Base-by-base conservation (phyloP, 2,329 filamentous ascomycete genomes). In the Colletotrichum tanaceti region DNA sequence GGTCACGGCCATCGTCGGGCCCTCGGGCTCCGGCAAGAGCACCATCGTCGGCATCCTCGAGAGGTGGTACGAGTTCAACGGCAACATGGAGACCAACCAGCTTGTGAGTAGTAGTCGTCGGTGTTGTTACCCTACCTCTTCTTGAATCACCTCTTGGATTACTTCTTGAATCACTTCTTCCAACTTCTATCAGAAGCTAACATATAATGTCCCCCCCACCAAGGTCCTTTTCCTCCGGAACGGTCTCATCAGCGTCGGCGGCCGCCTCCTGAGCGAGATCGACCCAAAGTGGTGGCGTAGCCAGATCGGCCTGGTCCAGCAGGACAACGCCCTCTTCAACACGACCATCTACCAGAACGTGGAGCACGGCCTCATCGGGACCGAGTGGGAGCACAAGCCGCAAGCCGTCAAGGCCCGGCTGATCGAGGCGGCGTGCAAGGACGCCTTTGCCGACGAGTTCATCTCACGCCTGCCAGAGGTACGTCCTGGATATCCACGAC, bases 281-380 rank as follows among this genome's bases (percentile, higher is more conserved):
- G 98, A 98, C 75, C 85, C 98, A 39, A 89, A 89, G 59, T 98
- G 95, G 95, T 83, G 98, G 70, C 90, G 96, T 64, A 93, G 94
- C 76, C 93, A 98, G 74, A 93, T 99, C 74, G 90, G 94, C 1
- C 84, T 98, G 5, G 96, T 99, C 61, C 93, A 92, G 71, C 96
- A 98, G 77, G 68, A 68, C 44, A 68, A 68, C 44, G 83, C 85
- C 47, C 77, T 87, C 0, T 88, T 88, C 73, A 85, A 85, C 59
- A 81, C 84, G 10, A 83, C 84, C 1, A 85, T 89, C n/a, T 39
- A 84, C 60, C 78, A 82, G 14, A 87, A 87, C 59, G 80, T 87
- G 7, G 78, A 79, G 0, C 79, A 81, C 50, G 85, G 85, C 0
- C 76, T 86, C 0, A 71, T 78, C 47, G 73, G 79, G 63, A 73